Evolutionary conservation across 805 yeast species (phyloP), one percentile per base, ranked within the genome.

Genomic region (Wickerhamiella shivajii): DNA sequence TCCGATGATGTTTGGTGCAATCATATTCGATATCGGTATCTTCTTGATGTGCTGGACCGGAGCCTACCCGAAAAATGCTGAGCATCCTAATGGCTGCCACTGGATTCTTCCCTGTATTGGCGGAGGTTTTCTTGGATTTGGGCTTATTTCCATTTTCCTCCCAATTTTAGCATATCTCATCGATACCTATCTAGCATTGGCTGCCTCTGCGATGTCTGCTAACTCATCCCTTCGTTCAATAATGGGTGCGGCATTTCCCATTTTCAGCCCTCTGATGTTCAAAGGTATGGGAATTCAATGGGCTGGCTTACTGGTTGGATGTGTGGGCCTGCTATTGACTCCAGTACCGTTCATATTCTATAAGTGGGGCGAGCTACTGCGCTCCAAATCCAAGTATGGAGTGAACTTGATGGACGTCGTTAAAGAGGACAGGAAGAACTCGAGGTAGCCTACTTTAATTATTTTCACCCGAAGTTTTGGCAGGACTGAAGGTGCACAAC

Each of bases 21-120:
- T 77, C 33, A 50, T 65, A 4, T 80, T 83, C 60, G 76, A 90
- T 22, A 60, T 72, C 37, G 95, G 94, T 36, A 60, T 84, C 40
- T 64, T 84, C 47, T 80, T 93, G 93, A 63, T 84, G 51, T 70
- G 79, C 39, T 84, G 95, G 94, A 63, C 85, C 8, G 94, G 93
- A 50, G 67, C 70, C 42, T 83, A 74, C 54, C 55, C 56, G 27
- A 54, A 74, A 20, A 55, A 55, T 27, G 69, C 83, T 24, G 31
- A 35, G 25, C 74, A 68, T 29, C 34, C 34, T 3, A 2, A 31
- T 11, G 34, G 34, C 24, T 70, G 83, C 25, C 93, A 75, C 50
- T 84, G 87, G 87, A 74, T 73, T 45, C 78, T 70, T 10, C 90
- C 92, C 27, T 67, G 78, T 2, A 56, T 70, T 18, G 71, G 79